Conservation (phyloP, 805 yeast species). For the Lachancea kluyveri region DNA sequence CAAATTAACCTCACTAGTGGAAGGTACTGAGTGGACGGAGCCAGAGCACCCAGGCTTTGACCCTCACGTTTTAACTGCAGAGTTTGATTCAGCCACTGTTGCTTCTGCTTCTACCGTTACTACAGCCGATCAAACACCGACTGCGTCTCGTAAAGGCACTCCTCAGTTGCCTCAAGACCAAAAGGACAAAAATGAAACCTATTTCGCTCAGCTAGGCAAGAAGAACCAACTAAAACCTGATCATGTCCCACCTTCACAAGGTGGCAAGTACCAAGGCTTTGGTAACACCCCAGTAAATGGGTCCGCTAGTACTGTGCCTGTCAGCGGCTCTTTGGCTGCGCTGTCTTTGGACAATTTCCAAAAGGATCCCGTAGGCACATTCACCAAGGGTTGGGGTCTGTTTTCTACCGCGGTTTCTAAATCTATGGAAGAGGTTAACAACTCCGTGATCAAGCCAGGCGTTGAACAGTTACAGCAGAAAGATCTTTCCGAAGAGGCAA, state of each 20-base stretch:
- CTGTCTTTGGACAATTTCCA: conserved; percentile 66
- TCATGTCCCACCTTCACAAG: conserved; percentile 83
- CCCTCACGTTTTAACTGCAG: conserved; percentile 16
- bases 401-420: conserved; percentile 81
- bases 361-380: conserved; percentile 83
- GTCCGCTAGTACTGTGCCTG: conserved; percentile 14
- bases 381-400: conserved; percentile 90
- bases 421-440: conserved; percentile 80
- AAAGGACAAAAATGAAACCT: conserved; percentile 67
- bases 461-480: conserved; percentile 64
- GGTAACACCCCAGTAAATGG: conserved; percentile 60
- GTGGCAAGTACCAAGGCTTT: conserved; percentile 89
- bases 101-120: conserved; percentile 1
- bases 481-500: conserved; percentile 76
- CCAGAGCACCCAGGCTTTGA: conserved; percentile 49
- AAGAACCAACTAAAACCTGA: conserved; percentile 69
- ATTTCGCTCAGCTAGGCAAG: conserved; percentile 74
- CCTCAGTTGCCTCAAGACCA: conserved; percentile 32
- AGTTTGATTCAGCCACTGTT: conserved; percentile 5
- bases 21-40: conserved; percentile 63
- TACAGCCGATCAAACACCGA: conserved; percentile 15
- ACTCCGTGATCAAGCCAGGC: conserved; percentile 86
- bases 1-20: conserved; percentile 65
- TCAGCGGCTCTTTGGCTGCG: conserved; percentile 25
- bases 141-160: conserved; percentile 38